Conservation (phyloP, 148 eudicot species). For the Beta vulgaris region DNA sequence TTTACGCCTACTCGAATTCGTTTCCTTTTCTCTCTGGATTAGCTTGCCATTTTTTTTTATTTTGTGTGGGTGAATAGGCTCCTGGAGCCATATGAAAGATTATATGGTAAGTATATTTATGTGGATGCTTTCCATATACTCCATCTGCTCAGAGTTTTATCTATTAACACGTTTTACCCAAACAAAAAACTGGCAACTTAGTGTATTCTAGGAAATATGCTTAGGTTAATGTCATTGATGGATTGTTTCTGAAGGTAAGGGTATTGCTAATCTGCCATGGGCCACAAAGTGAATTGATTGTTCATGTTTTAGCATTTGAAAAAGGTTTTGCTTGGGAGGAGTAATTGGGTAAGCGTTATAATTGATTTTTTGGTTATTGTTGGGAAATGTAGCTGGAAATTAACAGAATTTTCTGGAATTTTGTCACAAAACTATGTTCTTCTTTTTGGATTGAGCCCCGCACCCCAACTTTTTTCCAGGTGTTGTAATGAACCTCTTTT, state of each 20-base stretch:
- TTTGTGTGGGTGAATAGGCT: background rate
- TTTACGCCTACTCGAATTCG: background rate
- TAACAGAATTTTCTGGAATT: background rate
- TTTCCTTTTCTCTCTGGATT: conserved; percentile 1
- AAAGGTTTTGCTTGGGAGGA: background rate
- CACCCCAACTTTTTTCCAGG: too few species aligned
- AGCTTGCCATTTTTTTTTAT: background rate
- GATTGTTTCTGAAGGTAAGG: background rate
- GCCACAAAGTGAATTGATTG: background rate
- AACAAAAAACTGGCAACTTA: background rate
- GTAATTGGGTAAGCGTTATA: too few species aligned
- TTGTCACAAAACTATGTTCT: background rate
- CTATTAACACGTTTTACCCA: background rate
- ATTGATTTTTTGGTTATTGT: background rate
- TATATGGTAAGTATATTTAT: background rate
- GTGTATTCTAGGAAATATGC: background rate
- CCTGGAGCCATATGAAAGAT: background rate
- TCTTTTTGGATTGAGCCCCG: background rate
- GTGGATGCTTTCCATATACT: background rate
- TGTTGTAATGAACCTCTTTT: background rate
- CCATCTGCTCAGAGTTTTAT: background rate
- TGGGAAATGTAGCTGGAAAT: background rate
- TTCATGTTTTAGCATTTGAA: background rate
- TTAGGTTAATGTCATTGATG: background rate
- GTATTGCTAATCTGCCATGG: background rate